A percentile compares a stretch with the other conserved stretches of the same genome.
phyloP scores from a whole-genome alignment of 2,329 filamentous ascomycete species.

The Calonectria montana region DNA sequence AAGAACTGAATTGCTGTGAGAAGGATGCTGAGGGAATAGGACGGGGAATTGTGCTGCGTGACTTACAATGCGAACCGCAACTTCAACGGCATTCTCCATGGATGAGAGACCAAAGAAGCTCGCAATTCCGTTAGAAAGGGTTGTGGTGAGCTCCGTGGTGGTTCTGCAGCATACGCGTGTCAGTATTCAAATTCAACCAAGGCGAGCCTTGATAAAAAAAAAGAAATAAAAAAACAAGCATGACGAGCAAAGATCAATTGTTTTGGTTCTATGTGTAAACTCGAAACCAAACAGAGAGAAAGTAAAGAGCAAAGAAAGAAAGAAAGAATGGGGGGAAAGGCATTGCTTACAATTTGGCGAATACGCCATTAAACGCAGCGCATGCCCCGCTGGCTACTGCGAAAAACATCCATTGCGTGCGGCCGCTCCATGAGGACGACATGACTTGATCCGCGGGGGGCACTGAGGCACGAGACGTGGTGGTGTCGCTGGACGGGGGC shows the following conservation, averaged over 20 bases:
- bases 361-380: conserved; percentile 84
- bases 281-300: too few species aligned
- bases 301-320: too few species aligned
- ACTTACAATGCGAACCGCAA: conserved; percentile 62
- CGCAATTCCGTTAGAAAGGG: conserved; percentile 59
- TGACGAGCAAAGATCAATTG: background rate
- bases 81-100: conserved; percentile 57
- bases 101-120: conserved; percentile 55
- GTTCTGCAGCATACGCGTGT: conserved; percentile 53
- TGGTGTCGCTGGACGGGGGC: background rate
- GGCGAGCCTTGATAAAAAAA: background rate
- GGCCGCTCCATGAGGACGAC: conserved; percentile 45
- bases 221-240: background rate
- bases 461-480: conserved; percentile 1
- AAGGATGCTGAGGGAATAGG: background rate
- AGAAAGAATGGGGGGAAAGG: background rate
- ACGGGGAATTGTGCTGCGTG: background rate
- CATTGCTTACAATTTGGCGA: conserved; percentile 80
- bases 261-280: too few species aligned
- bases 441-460: conserved; percentile 18
- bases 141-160: conserved; percentile 66
- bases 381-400: conserved; percentile 81
- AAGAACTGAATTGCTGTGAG: conserved; percentile 64
- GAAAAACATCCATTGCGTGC: conserved; percentile 71
- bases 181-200: background rate